Evolutionary conservation across 1,284 basidiomycete species (phyloP).

Genomic region (Flammula alnicola): DNA sequence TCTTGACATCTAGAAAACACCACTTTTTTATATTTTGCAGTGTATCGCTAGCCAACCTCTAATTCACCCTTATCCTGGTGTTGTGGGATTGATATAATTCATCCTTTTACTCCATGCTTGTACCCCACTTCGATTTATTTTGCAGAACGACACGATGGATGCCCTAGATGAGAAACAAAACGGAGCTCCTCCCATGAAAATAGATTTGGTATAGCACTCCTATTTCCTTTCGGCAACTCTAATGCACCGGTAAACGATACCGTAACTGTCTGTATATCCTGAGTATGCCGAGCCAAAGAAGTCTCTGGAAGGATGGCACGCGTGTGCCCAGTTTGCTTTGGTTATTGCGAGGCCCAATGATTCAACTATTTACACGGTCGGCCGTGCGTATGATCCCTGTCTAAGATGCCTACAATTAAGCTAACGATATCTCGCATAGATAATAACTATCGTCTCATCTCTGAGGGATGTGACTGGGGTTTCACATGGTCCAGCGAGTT

Average conservation of each 20-base stretch:
- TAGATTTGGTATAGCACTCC: slow-evolving; percentile 87
- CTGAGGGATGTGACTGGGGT: slow-evolving; percentile 99
- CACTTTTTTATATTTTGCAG: slow-evolving; percentile 10
- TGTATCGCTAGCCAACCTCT: slow-evolving; percentile 19
- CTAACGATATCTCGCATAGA: slow-evolving; percentile 55
- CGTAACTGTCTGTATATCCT: slow-evolving; percentile 97
- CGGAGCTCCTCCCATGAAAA: slow-evolving; percentile 76
- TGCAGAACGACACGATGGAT: slow-evolving; percentile 74
- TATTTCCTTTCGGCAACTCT: slow-evolving; percentile 99
- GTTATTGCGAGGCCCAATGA: slow-evolving; percentile 97
- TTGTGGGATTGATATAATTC: slow-evolving; percentile 34
- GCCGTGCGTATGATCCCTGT: slow-evolving; percentile 73
- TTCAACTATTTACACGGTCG: slow-evolving; percentile 96
- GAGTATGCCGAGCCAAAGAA: slow-evolving; percentile 99
- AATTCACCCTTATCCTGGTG: slow-evolving; percentile 21
- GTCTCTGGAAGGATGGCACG: slow-evolving; percentile 99
- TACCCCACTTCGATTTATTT: slow-evolving; percentile 24
- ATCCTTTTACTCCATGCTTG: slow-evolving; percentile 16
- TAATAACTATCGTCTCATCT: slow-evolving; percentile 98
- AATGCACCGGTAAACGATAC: slow-evolving; percentile 99
- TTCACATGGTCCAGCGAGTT: slow-evolving; percentile 99
- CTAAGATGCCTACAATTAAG: slow-evolving; percentile 9
- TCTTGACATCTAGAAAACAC: slow-evolving; percentile 12
- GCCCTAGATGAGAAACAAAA: slow-evolving; percentile 80
- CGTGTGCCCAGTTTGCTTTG: slow-evolving; percentile 98